These are phyloP conservation scores for Fremontodendron californicum DNA, from an alignment of 345 rosid genomes.

Conservation along the genomic window DNA sequence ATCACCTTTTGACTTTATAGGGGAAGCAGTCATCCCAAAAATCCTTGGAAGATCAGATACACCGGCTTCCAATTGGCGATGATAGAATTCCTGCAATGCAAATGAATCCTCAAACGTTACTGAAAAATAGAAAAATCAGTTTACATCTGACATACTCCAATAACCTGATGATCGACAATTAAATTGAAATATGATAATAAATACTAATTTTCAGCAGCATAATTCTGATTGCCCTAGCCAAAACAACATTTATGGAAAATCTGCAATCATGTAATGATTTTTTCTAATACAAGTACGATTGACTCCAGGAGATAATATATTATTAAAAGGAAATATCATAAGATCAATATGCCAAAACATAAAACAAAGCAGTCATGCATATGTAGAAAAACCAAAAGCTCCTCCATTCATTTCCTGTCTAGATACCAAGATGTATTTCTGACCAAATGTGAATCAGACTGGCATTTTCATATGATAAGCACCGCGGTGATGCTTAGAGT, in stretches of 20 bases:
- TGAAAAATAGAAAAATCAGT: background rate
- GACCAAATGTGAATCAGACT: background rate
- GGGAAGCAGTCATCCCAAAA: slow-evolving; percentile 96
- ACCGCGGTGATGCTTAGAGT: background rate
- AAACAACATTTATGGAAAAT: background rate
- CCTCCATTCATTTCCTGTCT: background rate
- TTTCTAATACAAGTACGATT: background rate
- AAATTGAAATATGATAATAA: background rate
- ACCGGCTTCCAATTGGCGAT: slow-evolving; percentile 34
- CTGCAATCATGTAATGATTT: background rate
- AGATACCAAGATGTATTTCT: background rate
- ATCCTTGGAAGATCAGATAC: slow-evolving; percentile 55
- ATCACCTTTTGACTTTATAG: slow-evolving; percentile 73
- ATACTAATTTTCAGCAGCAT: background rate
- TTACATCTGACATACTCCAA: background rate
- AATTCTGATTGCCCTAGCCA: background rate
- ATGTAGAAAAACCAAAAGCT: background rate
- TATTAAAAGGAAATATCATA: slow-evolving; percentile 9
- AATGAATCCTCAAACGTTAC: background rate
- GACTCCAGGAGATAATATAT: background rate
- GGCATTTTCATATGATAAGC: slow-evolving; percentile 1
- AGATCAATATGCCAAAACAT: background rate
- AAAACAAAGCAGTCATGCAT: background rate
- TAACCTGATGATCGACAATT: background rate
- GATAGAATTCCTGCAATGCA: slow-evolving; percentile 74